A percentile compares a stretch with the other conserved stretches of the same genome.
Evolutionary conservation across 768 basidiomycete species (phyloP).

Genomic region (Podaxis sp.): DNA sequence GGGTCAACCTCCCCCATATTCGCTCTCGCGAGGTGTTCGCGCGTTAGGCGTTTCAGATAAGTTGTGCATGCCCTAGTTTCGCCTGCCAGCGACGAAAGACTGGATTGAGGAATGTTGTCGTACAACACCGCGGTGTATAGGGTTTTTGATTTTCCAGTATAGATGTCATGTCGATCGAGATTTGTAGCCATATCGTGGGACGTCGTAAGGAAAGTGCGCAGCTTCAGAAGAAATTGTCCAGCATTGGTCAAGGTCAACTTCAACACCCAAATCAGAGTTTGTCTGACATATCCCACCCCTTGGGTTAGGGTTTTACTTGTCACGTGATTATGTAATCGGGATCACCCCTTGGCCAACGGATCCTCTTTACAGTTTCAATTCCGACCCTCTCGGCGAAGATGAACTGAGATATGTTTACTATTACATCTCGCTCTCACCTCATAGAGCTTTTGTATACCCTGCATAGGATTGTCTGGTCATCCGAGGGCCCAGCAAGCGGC

Average conservation of each 20-base stretch:
- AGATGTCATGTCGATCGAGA: not conserved
- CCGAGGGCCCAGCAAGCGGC: no score
- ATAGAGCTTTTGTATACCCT: no score
- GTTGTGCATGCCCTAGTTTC: conserved; percentile 3
- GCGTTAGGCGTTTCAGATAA: conserved; percentile 8
- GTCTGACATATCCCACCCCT: not conserved
- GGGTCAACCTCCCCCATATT: conserved; percentile 12
- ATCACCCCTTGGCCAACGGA: no score
- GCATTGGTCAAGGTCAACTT: conserved; percentile 2
- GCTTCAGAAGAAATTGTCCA: not conserved
- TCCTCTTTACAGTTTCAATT: no score
- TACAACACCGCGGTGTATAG: conserved; percentile 13
- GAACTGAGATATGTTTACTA: no score
- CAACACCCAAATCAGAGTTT: conserved; percentile 1
- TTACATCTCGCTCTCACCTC: no score
- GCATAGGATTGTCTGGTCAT: no score
- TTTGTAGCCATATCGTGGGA: not conserved
- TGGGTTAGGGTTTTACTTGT: not conserved
- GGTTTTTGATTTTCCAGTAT: not conserved
- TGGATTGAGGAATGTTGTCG: conserved; percentile 1
- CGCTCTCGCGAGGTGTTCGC: conserved; percentile 14
- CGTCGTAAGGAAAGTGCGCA: not conserved
- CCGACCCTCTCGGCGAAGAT: no score
- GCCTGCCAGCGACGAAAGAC: not conserved
- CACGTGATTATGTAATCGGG: not conserved